Evolutionary conservation across 2,329 filamentous ascomycete genomes (phyloP), one percentile per base, ranked within the genome.

Genomic region (Nothophaeocryptopus gaeumannii): DNA sequence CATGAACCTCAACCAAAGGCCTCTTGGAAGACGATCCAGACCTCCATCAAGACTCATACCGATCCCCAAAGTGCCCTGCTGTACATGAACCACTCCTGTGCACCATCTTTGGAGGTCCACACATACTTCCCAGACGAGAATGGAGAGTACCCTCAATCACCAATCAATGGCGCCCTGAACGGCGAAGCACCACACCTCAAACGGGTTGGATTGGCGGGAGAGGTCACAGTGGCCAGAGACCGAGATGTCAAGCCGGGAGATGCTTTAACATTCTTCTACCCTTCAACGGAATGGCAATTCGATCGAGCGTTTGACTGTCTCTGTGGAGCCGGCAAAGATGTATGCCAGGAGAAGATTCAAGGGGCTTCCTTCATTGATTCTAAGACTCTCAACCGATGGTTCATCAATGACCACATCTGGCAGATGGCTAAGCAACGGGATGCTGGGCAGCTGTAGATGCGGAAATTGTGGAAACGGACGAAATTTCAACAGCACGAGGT

Each of bases 41-140:
- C 74, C 1, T 72, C 71, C 1, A 63, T 63, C 15, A 69, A 71
- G 47, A 67, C 71, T 0, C 78, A 82, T 63, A 77, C 81, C 57
- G 78, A 81, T 57, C 71, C 81, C 5, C 80, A 80, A 65, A 76
- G 72, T 51, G 79, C 80, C 56, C 68, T 82, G 9, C 73, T 81
- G 16, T 82, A 74, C 65, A 74, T 77, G 68, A 82, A 82, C 66
- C 79, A 82, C 65, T 77, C 74, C 2, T 82, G 64, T 62, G 9
- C 45, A 26, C 79, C 79, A 1, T 73, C 72, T 3, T 55, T 82
- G 11, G 71, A 78, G 44, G 79, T 82, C 57, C 78, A 81, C 58
- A 78, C 79, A 13, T 59, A 58, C 39, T 37, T 53, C 14, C 62
- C 62, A 5, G 55, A 60, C 36, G 49, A 47, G 1, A 36, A 54